Evolutionary conservation across 2,329 filamentous ascomycete species (phyloP).

Genomic region (Colletotrichum godetiae): DNA sequence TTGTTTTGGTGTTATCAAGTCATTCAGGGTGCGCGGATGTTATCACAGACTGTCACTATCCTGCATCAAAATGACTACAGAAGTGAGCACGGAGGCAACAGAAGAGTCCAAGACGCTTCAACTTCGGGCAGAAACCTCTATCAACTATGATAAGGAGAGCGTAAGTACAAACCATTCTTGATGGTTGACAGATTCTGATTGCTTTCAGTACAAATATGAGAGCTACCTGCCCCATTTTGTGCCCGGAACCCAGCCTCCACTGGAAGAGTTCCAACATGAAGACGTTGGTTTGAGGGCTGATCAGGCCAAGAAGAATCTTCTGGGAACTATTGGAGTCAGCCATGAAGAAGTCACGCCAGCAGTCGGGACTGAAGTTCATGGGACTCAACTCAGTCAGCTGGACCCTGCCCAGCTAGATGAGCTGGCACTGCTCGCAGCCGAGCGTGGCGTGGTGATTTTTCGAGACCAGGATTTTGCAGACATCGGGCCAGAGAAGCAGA

Average conservation of each 20-base stretch:
- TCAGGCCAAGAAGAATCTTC: neutral
- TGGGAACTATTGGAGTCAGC: neutral
- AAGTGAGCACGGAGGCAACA: neutral
- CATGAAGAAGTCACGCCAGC: neutral
- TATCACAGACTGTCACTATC: neutral
- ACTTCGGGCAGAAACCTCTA: neutral
- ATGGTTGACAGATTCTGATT: neutral
- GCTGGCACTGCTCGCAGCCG: slow-evolving; percentile 52
- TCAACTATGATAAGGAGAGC: neutral
- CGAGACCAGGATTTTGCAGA: slow-evolving; percentile 45
- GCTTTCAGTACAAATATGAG: neutral
- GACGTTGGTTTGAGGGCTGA: neutral
- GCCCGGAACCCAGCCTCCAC: neutral
- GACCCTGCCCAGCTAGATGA: slow-evolving; percentile 53
- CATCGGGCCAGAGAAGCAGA: slow-evolving; percentile 8
- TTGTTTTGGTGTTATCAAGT: fast-evolving
- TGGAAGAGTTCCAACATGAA: neutral
- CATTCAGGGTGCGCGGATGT: neutral
- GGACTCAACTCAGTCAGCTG: slow-evolving; percentile 51
- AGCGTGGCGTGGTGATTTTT: slow-evolving; percentile 52
- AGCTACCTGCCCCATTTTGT: neutral
- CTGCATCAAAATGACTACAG: neutral
- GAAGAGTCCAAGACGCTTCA: neutral
- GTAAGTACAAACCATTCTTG: neutral
- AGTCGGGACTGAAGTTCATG: neutral